phyloP scores from a whole-genome alignment of 139 green algal species.

The Edaphochlamys debaryana region DNA sequence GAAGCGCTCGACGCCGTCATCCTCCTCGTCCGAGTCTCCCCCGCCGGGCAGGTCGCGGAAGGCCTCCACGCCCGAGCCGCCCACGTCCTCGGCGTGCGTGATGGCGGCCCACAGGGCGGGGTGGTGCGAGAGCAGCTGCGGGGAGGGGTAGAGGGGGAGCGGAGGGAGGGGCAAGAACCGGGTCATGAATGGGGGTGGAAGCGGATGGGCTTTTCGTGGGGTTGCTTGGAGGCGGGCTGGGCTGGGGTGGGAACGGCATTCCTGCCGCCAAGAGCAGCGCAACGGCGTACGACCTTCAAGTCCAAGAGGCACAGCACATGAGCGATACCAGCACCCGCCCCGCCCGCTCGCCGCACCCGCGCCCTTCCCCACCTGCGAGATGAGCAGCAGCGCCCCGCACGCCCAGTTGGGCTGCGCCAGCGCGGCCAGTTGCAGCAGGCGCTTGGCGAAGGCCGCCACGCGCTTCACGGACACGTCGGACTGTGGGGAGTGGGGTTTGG shows the following conservation, averaged over 20 bases:
- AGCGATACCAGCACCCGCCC: not conserved
- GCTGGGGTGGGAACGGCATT: no score
- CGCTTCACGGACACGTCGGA: conserved; percentile 78
- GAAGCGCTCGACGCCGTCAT: conserved; percentile 19
- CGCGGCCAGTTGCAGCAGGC: conserved; percentile 88
- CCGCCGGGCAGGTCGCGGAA: conserved; percentile 66
- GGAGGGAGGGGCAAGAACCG: no score
- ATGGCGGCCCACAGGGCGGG: conserved; percentile 84
- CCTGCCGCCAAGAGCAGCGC: no score
- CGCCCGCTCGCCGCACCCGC: no score
- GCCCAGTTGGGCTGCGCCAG: conserved; percentile 79
- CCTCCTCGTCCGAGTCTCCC: not conserved
- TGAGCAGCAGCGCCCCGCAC: conserved; percentile 88
- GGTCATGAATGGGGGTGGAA: no score
- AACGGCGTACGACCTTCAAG: no score
- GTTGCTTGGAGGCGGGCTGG: no score
- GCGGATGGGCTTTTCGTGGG: no score
- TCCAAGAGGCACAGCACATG: no score
- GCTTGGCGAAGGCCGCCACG: conserved; percentile 90
- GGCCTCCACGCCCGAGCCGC: conserved; percentile 59
- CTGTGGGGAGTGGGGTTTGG: conserved; percentile 9
- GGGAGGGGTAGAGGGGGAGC: not conserved
- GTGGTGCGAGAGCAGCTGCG: conserved; percentile 61
- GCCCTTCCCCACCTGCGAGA: conserved; percentile 84
- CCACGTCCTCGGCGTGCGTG: conserved; percentile 81